These are phyloP conservation scores for Coix lacrymajobi DNA, from an alignment of 176 grass and related monocot species.

Conservation along the genomic window DNA sequence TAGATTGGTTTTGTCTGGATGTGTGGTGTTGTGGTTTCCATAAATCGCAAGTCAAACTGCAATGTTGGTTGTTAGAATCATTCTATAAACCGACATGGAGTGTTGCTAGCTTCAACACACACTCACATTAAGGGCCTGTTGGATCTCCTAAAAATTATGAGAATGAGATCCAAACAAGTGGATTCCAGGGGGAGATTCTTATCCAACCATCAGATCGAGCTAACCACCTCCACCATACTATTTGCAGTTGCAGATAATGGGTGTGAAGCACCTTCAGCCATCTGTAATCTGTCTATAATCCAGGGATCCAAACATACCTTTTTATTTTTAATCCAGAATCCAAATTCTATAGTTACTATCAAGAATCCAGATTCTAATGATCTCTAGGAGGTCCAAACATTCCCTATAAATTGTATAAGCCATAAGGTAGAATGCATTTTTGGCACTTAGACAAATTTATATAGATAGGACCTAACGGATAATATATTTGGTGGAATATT, in stretches of 20 bases:
- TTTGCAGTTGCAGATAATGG: not conserved
- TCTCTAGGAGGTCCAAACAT: not conserved
- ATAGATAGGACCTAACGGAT: too few species aligned
- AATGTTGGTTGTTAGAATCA: not conserved
- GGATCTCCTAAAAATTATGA: not conserved
- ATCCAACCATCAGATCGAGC: not conserved
- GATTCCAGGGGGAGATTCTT: not conserved
- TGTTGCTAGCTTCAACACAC: not conserved
- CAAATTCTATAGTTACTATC: not conserved
- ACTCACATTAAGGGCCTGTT: not conserved
- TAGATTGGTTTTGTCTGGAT: not conserved
- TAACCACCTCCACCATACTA: not conserved
- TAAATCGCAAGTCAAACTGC: slow-evolving; percentile 3
- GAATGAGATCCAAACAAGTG: not conserved
- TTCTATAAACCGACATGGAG: slow-evolving; percentile 4
- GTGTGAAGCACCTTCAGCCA: not conserved
- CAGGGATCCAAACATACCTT: not conserved
- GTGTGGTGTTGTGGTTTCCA: not conserved
- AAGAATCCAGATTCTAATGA: not conserved
- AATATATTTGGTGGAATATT: too few species aligned
- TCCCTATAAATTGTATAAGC: slow-evolving; percentile 5
- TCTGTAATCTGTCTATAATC: not conserved
- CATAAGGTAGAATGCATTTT: not conserved
- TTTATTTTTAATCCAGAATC: not conserved
- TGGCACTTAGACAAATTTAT: not conserved